Base-by-base conservation (phyloP, 2,329 filamentous ascomycete genomes). In the Trichophyton simii region DNA sequence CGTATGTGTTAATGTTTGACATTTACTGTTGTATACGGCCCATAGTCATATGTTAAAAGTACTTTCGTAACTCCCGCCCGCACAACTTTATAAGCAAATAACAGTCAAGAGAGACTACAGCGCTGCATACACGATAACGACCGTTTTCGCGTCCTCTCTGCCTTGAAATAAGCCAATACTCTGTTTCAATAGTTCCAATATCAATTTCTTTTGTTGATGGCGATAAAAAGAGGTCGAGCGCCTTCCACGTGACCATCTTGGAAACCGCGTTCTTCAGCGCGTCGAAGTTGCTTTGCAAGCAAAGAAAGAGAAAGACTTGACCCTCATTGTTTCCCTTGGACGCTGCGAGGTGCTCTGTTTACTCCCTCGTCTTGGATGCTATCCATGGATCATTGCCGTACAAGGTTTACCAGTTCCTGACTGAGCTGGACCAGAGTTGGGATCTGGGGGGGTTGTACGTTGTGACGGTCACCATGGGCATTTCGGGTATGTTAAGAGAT, bases 381-480 rank as follows among this genome's bases (percentile, higher is more conserved):
- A 55, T 11, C 52, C 52, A 55, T 55, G 52, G 52, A 34, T 55
- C 52, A 13, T 28, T 5, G 52, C 31, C 15, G 22, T 36, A 9
- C 15, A 55, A 36, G 31, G 15, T 34, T 44, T 58, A 44, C 18
- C 46, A 36, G 48, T 48, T 61, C 54, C n/a, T 57, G 4, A 22
- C 22, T 25, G 70, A 61, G 31, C 18, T 55, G 25, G 38, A 42
- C 34, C 34, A 34, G 59, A 62, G 63, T 59, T 44, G 61, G 61
- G 42, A 63, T 61, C 36, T 34, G 18, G 31, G 41, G 28, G 22
- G 46, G 59, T 28, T 59, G 31, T 34, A 59, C 15, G 11, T 20
- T 57, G 28, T 61, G 61, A 50, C 42, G 58, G 50, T 54, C 66
- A 62, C 3, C 55, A 78, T 78, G 76, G 76, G 76, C 63, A 78